A percentile compares a stretch with the other conserved stretches of the same genome.
Conservation (phyloP, 805 yeast species). For the Teunomyces atbi region DNA sequence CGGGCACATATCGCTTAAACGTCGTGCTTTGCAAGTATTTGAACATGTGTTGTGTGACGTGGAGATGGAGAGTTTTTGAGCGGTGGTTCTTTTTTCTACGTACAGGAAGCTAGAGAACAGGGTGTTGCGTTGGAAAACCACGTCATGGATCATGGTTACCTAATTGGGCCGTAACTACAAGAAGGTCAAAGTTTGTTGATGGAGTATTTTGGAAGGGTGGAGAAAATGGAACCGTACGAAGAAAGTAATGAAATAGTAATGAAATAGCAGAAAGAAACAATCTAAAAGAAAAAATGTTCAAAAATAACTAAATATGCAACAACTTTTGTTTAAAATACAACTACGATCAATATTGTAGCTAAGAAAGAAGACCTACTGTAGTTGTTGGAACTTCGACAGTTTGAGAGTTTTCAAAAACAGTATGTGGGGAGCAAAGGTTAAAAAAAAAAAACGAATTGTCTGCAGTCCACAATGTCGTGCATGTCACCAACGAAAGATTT, state of each 20-base stretch:
- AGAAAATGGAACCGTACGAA: too few relatives aligned
- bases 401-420: too few relatives aligned
- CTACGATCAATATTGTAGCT: too few relatives aligned
- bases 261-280: too few relatives aligned
- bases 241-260: too few relatives aligned
- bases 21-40: constrained; percentile 9
- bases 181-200: not conserved
- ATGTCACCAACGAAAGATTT: constrained; percentile 5
- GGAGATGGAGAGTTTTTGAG: not conserved
- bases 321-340: too few relatives aligned
- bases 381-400: too few relatives aligned
- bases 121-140: not conserved
- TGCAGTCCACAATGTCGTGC: constrained; percentile 2
- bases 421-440: not conserved
- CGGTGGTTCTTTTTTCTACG: not conserved
- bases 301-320: too few relatives aligned
- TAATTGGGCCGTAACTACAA: not conserved
- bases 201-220: not conserved
- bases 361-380: too few relatives aligned
- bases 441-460: not conserved
- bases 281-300: too few relatives aligned
- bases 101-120: not conserved
- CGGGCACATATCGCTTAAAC: constrained; percentile 15
- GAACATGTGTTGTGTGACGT: constrained; percentile 1
- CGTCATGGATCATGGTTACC: not conserved